Evolutionary conservation across 176 grass and related monocot genomes (phyloP).

Genomic region (Guadua angustifolia): DNA sequence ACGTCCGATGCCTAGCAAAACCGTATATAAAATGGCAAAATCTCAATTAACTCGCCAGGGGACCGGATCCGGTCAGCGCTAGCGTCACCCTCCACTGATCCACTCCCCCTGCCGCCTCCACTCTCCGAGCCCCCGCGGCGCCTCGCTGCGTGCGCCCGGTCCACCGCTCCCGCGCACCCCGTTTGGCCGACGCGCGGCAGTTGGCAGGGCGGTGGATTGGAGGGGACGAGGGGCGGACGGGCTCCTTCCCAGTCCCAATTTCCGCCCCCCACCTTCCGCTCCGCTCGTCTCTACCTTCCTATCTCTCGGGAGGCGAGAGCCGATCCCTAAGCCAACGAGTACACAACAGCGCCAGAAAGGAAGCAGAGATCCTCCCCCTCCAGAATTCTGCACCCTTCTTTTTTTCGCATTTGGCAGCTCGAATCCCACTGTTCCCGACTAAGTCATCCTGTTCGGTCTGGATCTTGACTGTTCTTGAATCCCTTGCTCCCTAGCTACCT

Average conservation of each 20-base stretch:
- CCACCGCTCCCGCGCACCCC: not conserved
- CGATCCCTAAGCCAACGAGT: conserved; percentile 25
- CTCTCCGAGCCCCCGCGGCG: not conserved
- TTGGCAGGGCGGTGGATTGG: conserved; percentile 1
- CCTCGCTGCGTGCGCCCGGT: not conserved
- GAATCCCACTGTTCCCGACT: not conserved
- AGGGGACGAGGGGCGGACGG: not conserved
- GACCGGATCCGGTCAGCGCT: conserved; percentile 42
- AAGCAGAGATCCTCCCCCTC: not conserved
- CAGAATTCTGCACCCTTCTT: not conserved
- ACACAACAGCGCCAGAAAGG: not conserved
- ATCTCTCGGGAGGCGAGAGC: not conserved
- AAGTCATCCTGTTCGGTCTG: not conserved
- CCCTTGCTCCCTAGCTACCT: not conserved
- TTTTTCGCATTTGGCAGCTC: not conserved
- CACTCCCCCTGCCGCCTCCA: conserved; percentile 23
- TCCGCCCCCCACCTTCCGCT: no score
- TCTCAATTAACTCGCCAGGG: no score
- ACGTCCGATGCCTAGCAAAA: no score
- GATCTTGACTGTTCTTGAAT: conserved; percentile 35
- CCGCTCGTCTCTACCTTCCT: no score
- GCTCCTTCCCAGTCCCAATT: no score
- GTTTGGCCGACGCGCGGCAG: conserved; percentile 26
- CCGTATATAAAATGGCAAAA: no score
- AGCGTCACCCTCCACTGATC: conserved; percentile 42